Percentiles rank a stretch among this genome's conserved stretches.
phyloP scores from a whole-genome alignment of 805 yeast species.

The Myxozyma mucilagina region DNA sequence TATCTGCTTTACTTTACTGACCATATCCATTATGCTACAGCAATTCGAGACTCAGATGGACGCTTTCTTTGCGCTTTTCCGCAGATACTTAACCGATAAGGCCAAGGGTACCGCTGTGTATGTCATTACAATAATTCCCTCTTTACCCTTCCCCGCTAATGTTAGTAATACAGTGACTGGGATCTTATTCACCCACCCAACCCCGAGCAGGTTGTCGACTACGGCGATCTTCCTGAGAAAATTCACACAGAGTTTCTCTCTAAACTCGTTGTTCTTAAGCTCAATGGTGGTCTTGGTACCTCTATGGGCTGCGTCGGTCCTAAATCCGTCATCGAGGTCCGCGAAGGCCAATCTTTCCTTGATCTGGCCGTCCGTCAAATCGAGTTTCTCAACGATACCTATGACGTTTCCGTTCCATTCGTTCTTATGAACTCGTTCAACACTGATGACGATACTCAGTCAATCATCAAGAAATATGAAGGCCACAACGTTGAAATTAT shows the following conservation, averaged over 20 bases:
- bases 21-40: slow-evolving; percentile 38
- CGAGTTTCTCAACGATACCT: slow-evolving; percentile 77
- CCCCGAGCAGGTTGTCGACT: slow-evolving; percentile 84
- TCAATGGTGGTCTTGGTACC: slow-evolving; percentile 98
- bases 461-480: slow-evolving; percentile 92
- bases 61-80: slow-evolving; percentile 85
- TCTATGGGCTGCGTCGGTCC: slow-evolving; percentile 99
- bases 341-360: slow-evolving; percentile 96
- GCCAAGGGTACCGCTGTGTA: slow-evolving; percentile 73
- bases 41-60: slow-evolving; percentile 91
- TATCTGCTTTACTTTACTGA: not conserved
- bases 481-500: slow-evolving; percentile 93
- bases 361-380: slow-evolving; percentile 96
- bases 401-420: slow-evolving; percentile 91
- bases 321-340: slow-evolving; percentile 94
- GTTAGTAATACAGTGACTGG: slow-evolving; percentile 58
- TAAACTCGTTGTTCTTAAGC: slow-evolving; percentile 90
- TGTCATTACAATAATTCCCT: not conserved
- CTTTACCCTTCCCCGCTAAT: not conserved
- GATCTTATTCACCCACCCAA: slow-evolving; percentile 91
- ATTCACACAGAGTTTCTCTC: slow-evolving; percentile 51
- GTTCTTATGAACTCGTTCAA: slow-evolving; percentile 98
- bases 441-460: slow-evolving; percentile 93
- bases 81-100: slow-evolving; percentile 87
- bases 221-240: slow-evolving; percentile 49